Evolutionary conservation across 148 eudicot genomes (phyloP).

Genomic region (Rheum nobile): DNA sequence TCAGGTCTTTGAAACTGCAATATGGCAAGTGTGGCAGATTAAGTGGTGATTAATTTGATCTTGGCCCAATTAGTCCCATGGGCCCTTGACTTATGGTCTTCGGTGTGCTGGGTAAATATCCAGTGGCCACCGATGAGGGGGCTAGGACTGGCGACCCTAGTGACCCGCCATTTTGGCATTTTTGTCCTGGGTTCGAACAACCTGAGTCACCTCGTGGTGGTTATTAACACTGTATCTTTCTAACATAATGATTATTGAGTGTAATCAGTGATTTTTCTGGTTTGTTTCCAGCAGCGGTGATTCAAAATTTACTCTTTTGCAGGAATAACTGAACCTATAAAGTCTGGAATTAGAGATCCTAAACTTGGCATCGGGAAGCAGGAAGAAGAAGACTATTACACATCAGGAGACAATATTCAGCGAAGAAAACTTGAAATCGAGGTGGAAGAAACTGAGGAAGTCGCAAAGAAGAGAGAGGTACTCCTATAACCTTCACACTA

Average conservation of each 20-base stretch:
- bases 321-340: conserved; percentile 89
- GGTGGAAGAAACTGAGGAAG: conserved; percentile 79
- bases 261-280: background rate
- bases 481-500: conserved; percentile 14
- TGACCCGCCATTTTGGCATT: too few species aligned
- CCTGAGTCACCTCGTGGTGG: too few species aligned
- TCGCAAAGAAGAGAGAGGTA: conserved; percentile 93
- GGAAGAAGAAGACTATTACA: conserved; percentile 88
- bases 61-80: too few species aligned
- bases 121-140: too few species aligned
- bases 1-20: background rate
- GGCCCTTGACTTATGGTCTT: background rate
- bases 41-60: too few species aligned
- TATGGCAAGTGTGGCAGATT: background rate
- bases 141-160: too few species aligned
- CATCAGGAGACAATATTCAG: conserved; percentile 89
- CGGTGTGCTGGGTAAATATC: background rate
- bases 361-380: conserved; percentile 86
- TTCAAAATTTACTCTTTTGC: background rate
- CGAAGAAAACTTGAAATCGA: conserved; percentile 81
- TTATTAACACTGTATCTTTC: too few species aligned
- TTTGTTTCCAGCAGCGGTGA: background rate
- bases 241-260: too few species aligned
- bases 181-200: too few species aligned
- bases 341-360: conserved; percentile 82